Evolutionary conservation across 1,284 basidiomycete genomes (phyloP).

Genomic region (Irpex sp.): DNA sequence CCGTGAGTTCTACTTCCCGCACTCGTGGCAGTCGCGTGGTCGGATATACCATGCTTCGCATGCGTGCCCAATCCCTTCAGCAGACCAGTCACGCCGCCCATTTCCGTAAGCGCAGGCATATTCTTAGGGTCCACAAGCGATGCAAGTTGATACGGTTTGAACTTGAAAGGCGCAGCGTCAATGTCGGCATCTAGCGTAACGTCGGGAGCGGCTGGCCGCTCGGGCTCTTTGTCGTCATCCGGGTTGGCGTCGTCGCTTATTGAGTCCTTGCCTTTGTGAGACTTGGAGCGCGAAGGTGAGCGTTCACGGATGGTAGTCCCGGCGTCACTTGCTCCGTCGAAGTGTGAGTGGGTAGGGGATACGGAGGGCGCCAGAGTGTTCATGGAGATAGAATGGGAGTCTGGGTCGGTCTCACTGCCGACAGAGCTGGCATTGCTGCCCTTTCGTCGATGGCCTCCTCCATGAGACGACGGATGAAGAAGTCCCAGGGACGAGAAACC

Average conservation of each 20-base stretch:
- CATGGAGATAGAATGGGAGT: slow-evolving; percentile 24
- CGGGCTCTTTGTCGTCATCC: slow-evolving; percentile 27
- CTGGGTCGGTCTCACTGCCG: slow-evolving; percentile 33
- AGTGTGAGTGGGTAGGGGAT: slow-evolving; percentile 37
- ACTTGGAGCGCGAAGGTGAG: slow-evolving; percentile 21
- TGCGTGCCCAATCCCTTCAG: slow-evolving; percentile 76
- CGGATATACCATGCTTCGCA: slow-evolving; percentile 48
- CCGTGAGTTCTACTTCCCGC: neutral
- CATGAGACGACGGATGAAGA: slow-evolving; percentile 37
- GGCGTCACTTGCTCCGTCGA: slow-evolving; percentile 27
- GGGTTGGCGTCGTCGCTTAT: slow-evolving; percentile 11
- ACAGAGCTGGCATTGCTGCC: slow-evolving; percentile 41
- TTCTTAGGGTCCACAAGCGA: slow-evolving; percentile 89
- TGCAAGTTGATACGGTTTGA: slow-evolving; percentile 77
- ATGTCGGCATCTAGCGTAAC: slow-evolving; percentile 55
- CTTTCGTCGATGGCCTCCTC: slow-evolving; percentile 43
- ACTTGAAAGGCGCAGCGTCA: slow-evolving; percentile 69
- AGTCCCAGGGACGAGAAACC: slow-evolving; percentile 56
- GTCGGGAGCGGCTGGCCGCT: slow-evolving; percentile 32
- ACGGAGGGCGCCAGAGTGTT: slow-evolving; percentile 24
- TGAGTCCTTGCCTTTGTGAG: slow-evolving; percentile 20
- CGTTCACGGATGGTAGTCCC: slow-evolving; percentile 22
- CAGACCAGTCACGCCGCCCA: slow-evolving; percentile 76
- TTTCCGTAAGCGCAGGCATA: slow-evolving; percentile 58
- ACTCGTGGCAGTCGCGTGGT: neutral